Evolutionary conservation across 495 filamentous ascomycete species (phyloP).

Genomic region (Parathielavia hyrcaniae): DNA sequence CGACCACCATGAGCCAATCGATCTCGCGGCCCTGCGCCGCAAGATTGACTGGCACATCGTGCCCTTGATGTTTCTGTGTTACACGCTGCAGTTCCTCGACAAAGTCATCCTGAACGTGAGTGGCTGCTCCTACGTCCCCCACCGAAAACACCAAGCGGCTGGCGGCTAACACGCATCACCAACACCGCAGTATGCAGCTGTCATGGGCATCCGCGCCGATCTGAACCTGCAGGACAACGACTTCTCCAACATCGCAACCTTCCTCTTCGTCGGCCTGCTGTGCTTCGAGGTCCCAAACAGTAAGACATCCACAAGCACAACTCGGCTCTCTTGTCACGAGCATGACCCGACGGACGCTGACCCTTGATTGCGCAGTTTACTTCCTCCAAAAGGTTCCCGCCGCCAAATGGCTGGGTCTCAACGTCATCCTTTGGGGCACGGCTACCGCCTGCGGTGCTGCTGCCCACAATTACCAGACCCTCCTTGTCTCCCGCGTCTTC

Average conservation of each 20-base stretch:
- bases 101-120: conserved; percentile 55
- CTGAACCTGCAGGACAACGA: conserved; percentile 34
- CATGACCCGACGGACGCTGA: neutral
- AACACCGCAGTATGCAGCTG: conserved; percentile 30
- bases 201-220: conserved; percentile 35
- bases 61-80: conserved; percentile 53
- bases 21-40: conserved; percentile 27
- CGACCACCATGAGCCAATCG: conserved; percentile 14
- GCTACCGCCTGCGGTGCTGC: conserved; percentile 38
- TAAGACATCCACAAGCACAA: conserved; percentile 9
- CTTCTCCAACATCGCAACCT: conserved; percentile 35
- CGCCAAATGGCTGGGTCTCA: conserved; percentile 51
- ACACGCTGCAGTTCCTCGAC: conserved; percentile 61
- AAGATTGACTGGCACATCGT: conserved; percentile 39
- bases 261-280: conserved; percentile 33
- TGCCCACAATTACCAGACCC: conserved; percentile 31
- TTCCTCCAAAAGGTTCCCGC: conserved; percentile 49
- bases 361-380: conserved; percentile 24
- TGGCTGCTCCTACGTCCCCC: neutral
- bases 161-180: conserved; percentile 10
- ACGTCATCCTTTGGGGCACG: conserved; percentile 49
- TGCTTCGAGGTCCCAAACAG: conserved; percentile 35
- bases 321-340: neutral
- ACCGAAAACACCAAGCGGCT: neutral
- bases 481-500: conserved; percentile 47